These are phyloP conservation scores for Cryphonectria japonica DNA, from an alignment of 2,329 filamentous ascomycete species.

Conservation along the genomic window DNA sequence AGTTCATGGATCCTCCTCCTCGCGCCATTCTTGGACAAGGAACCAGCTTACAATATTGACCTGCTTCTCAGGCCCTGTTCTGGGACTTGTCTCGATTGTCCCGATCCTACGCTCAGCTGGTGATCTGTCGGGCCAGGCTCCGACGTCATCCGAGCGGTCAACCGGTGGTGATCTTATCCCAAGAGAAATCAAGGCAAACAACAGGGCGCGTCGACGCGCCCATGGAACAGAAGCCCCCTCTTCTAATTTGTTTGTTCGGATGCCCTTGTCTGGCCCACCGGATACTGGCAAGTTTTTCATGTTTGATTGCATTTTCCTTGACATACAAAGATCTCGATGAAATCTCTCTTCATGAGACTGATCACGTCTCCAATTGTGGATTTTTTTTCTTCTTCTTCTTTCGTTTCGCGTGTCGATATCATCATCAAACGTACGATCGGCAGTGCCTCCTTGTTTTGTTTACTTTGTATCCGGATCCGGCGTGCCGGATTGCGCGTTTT, in stretches of 20 bases:
- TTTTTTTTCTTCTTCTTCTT: too few species aligned
- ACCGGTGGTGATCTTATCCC: conserved; percentile 21
- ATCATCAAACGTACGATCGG: not conserved
- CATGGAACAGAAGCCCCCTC: not conserved
- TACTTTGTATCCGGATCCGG: conserved; percentile 20
- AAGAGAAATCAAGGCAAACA: not conserved
- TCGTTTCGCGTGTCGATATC: conserved; percentile 7
- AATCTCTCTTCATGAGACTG: not conserved
- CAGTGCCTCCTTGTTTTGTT: conserved; percentile 25
- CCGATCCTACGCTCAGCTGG: conserved; percentile 22
- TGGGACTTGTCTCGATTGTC: conserved; percentile 1
- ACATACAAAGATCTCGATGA: conserved; percentile 20
- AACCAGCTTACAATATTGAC: not conserved
- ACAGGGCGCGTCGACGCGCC: conserved; percentile 27
- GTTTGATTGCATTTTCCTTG: not conserved
- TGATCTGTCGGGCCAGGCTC: conserved; percentile 23
- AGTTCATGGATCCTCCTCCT: not conserved
- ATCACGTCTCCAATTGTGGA: conserved; percentile 15
- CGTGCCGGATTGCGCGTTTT: not conserved
- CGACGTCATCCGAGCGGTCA: conserved; percentile 27
- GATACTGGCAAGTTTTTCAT: not conserved
- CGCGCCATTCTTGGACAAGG: conserved; percentile 15
- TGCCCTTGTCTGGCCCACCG: conserved; percentile 8
- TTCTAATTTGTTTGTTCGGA: conserved; percentile 3
- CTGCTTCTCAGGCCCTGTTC: conserved; percentile 2